A percentile compares a stretch with the other conserved stretches of the same genome.
Evolutionary conservation across 345 rosid species (phyloP).

Genomic region (Viola odorata): DNA sequence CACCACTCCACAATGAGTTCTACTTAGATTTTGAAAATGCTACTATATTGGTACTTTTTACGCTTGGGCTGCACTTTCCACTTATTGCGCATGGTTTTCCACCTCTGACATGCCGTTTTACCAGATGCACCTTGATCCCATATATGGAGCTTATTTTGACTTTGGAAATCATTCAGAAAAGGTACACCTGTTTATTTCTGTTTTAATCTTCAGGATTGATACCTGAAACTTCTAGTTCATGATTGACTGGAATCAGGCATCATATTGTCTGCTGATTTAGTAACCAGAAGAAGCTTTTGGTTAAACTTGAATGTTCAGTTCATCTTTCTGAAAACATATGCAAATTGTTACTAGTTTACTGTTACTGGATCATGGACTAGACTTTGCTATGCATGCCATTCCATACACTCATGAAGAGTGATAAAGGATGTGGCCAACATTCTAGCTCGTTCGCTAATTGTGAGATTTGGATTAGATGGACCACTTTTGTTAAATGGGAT

Average conservation of each 20-base stretch:
- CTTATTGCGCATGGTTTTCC: not conserved
- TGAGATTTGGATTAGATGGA: not conserved
- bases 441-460: not conserved
- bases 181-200: constrained; percentile 23
- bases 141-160: constrained; percentile 76
- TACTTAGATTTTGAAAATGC: not conserved
- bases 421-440: not conserved
- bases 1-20: not conserved
- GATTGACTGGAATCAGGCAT: not conserved
- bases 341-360: not conserved
- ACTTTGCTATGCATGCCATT: not conserved
- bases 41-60: not conserved
- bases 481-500: too few relatives aligned
- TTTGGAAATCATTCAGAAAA: constrained; percentile 90
- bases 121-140: constrained; percentile 85
- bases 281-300: not conserved
- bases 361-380: not conserved
- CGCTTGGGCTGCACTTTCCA: not conserved
- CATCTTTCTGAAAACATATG: not conserved
- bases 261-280: not conserved
- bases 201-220: too few relatives aligned
- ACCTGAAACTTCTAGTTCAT: too few relatives aligned
- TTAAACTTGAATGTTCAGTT: not conserved
- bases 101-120: not conserved
- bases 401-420: not conserved